A percentile compares a stretch with the other conserved stretches of the same genome.
Conservation (phyloP, 257 asterid genomes). For the Scutellaria baicalensis region DNA sequence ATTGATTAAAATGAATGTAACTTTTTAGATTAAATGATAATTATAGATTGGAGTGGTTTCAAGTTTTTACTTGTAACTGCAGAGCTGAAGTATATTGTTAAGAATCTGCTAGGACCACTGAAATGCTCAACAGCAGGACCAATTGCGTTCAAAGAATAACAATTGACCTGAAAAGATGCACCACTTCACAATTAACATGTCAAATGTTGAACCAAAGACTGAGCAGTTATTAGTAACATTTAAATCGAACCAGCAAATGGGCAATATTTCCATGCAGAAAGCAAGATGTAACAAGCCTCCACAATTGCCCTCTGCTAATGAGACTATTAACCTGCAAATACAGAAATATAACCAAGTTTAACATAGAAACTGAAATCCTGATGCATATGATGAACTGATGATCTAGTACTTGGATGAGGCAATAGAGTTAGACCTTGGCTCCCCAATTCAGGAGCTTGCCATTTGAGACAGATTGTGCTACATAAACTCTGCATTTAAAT, state of each 20-base stretch:
- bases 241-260: conserved; percentile 70
- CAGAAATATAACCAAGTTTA: background rate
- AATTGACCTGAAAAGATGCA: conserved; percentile 58
- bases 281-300: conserved; percentile 85
- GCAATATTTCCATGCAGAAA: conserved; percentile 79
- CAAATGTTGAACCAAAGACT: background rate
- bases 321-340: conserved; percentile 70
- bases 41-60: conserved; percentile 8
- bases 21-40: conserved; percentile 8
- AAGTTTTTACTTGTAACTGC: conserved; percentile 66
- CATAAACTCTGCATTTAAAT: conserved; percentile 49
- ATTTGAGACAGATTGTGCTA: conserved; percentile 57
- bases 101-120: conserved; percentile 69
- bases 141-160: conserved; percentile 72
- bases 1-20: conserved; percentile 14
- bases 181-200: conserved; percentile 8
- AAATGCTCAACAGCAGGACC: conserved; percentile 72
- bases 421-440: conserved; percentile 60
- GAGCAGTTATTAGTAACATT: background rate
- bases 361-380: background rate
- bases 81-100: conserved; percentile 60
- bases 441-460: conserved; percentile 74
- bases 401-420: background rate
- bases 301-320: conserved; percentile 71
- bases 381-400: conserved; percentile 1